Evolutionary conservation across 2,329 filamentous ascomycete genomes (phyloP).

Genomic region (Arthrobotrys megalospora): DNA sequence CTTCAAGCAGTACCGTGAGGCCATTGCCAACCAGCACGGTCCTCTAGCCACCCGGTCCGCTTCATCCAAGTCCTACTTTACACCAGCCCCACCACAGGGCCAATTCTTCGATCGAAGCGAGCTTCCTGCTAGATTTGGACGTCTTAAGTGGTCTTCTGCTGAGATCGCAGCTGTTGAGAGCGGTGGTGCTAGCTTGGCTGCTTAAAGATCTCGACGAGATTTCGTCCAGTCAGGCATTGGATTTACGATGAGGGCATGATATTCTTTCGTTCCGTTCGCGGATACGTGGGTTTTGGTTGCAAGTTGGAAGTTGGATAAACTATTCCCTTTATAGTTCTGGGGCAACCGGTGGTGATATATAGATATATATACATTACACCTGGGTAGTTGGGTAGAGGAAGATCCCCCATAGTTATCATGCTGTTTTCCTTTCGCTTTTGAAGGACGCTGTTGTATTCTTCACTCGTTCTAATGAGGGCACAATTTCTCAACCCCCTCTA

Average conservation of each 20-base stretch:
- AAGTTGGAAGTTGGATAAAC: no score
- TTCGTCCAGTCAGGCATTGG: no score
- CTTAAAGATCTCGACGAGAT: conserved; percentile 65
- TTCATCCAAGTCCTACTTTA: conserved; percentile 57
- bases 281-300: no score
- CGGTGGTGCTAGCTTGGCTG: conserved; percentile 81
- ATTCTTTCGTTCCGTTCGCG: no score
- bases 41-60: conserved; percentile 77
- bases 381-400: no score
- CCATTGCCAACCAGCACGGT: conserved; percentile 80
- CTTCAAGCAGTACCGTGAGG: conserved; percentile 83
- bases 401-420: no score
- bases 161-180: conserved; percentile 98
- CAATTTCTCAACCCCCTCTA: conserved; percentile 7
- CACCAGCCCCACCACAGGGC: conserved; percentile 75
- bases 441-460: conserved; percentile 11
- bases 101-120: conserved; percentile 90
- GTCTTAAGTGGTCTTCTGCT: conserved; percentile 79
- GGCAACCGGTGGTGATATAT: no score
- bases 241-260: no score
- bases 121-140: conserved; percentile 86
- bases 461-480: conserved; percentile 4
- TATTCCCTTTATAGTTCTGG: no score
- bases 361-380: no score
- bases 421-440: background rate